Evolutionary conservation across 768 basidiomycete species (phyloP), one percentile per base, ranked within the genome.

Genomic region (Hortiboletus campestris): DNA sequence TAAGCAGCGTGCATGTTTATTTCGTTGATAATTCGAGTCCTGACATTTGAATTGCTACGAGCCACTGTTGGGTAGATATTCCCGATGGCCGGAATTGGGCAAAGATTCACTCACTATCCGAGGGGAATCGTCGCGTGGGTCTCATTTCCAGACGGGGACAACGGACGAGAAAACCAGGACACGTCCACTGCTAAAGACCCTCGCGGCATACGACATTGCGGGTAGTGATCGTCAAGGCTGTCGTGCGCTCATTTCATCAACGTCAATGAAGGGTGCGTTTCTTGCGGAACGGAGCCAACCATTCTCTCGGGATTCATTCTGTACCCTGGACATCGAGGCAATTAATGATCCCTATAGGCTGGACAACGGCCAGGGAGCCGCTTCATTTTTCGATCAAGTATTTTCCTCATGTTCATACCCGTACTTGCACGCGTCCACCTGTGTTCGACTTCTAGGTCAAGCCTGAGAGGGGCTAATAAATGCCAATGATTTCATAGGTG

Each of bases 371-470:
- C 63, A 74, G 71, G 58, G 68, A 60, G 51, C 45, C 42, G 53
- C 58, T 51, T 75, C 76, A 54, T 74, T 73, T 42, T 72, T 78
- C 42, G 79, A 82, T 63, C 76, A 70, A 58, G 74, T 75, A 52
- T 76, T 78, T 72, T 68, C 38, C 71, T 71, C 49, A 52, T 51
- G 34, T 61, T 67, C 46, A 54, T 72, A 16, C 63, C 66, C 17
- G 43, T 67, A 38, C 63, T 72, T 35, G 68, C 71, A 44, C 59
- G 66, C 57, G 68, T 73, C 53, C 49, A 67, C 58, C 20, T 25
- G 34, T 16, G 39, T 49, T 44, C n/a, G 43, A 39, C 29, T 41
- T n/a, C 53, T 55, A 25, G 35, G n/a, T 36, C 19, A 38, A n/a
- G n/a, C n/a, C n/a, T n/a, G n/a, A 25, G 43, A 32, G 38, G 8